A percentile compares a stretch with the other conserved stretches of the same genome.
phyloP scores from a whole-genome alignment of 106 monocot genomes.

The Platanthera guangdongensis region DNA sequence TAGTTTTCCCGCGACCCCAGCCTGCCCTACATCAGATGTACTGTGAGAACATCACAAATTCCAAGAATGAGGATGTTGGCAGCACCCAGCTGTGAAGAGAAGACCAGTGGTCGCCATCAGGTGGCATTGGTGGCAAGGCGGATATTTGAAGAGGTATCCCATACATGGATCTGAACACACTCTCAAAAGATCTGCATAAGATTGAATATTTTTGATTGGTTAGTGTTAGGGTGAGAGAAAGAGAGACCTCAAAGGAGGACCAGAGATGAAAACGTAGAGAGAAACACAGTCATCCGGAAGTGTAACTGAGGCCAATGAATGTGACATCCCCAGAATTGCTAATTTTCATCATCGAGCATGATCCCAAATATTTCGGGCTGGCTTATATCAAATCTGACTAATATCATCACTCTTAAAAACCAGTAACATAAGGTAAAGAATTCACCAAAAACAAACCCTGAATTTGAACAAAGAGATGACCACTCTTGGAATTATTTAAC shows the following conservation, averaged over 20 bases:
- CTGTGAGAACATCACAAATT: constrained; percentile 94
- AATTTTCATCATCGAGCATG: background rate
- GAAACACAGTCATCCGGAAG: background rate
- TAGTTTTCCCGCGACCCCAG: too few species aligned
- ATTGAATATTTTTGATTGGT: background rate
- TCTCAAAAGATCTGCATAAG: constrained; percentile 52
- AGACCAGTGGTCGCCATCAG: constrained; percentile 63
- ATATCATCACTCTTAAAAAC: too few species aligned
- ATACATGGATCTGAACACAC: constrained; percentile 71
- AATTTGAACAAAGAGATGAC: too few species aligned
- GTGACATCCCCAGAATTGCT: background rate
- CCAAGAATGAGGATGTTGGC: constrained; percentile 86
- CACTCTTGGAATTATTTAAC: too few species aligned
- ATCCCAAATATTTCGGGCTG: too few species aligned
- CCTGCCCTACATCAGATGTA: too few species aligned
- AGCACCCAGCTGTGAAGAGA: constrained; percentile 92
- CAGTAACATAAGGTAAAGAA: too few species aligned
- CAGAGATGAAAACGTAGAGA: background rate
- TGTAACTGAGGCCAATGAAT: background rate
- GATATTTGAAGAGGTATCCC: constrained; percentile 27
- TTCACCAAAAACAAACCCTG: too few species aligned
- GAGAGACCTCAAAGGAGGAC: background rate
- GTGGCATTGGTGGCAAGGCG: constrained; percentile 80
- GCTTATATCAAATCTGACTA: too few species aligned
- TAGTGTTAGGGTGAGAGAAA: background rate